Percentiles rank a stretch among this genome's conserved stretches.
Evolutionary conservation across 2,329 filamentous ascomycete genomes (phyloP).

Genomic region (Epichloe sp.): DNA sequence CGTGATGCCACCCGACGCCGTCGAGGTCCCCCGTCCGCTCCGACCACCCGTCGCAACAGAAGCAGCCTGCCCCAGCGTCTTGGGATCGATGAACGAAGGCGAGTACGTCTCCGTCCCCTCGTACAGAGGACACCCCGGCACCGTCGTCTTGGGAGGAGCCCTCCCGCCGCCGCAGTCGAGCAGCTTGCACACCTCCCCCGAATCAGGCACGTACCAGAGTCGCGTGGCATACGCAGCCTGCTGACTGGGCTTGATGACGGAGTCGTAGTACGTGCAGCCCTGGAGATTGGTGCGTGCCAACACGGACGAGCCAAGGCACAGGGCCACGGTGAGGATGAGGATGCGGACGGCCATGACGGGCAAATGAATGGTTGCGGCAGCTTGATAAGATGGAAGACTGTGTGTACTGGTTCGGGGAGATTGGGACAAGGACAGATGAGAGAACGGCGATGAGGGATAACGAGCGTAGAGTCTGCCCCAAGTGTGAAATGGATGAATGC

Average conservation of each 20-base stretch:
- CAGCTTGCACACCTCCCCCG: conserved; percentile 49
- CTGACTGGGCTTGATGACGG: conserved; percentile 16
- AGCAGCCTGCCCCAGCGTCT: conserved; percentile 13
- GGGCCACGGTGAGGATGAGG: conserved; percentile 12
- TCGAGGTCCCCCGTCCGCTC: neutral
- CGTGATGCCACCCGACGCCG: conserved; percentile 3
- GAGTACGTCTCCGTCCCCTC: conserved; percentile 40
- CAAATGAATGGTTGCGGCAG: neutral
- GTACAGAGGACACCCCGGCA: conserved; percentile 47
- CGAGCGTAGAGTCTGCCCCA: too few species aligned
- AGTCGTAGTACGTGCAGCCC: conserved; percentile 31
- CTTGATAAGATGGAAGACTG: too few species aligned
- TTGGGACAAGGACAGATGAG: too few species aligned
- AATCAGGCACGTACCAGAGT: conserved; percentile 48
- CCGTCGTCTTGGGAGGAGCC: conserved; percentile 46
- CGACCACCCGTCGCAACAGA: too few species aligned
- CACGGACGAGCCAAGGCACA: conserved; percentile 19
- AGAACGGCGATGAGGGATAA: too few species aligned
- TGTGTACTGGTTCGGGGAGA: too few species aligned
- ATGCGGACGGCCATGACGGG: conserved; percentile 14
- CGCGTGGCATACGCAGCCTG: conserved; percentile 28
- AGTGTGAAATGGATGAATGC: neutral
- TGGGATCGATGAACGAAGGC: conserved; percentile 32
- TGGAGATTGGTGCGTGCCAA: conserved; percentile 31
- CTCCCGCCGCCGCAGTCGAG: conserved; percentile 56